phyloP scores from a whole-genome alignment of 441 rosid species.

The Adansonia madagascariensis region DNA sequence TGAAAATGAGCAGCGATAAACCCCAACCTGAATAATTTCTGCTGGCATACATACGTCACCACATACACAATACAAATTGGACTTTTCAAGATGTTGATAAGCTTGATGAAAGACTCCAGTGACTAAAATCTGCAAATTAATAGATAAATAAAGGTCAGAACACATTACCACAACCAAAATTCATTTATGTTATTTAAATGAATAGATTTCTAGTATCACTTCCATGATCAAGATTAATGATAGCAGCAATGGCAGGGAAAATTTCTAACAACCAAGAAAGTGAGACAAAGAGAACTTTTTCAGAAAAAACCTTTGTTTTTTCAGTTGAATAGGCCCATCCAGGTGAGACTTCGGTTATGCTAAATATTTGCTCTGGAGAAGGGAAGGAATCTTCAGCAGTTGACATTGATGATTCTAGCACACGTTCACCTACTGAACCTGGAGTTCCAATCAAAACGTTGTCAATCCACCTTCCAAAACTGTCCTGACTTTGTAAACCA shows the following conservation, averaged over 20 bases:
- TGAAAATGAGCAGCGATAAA: constrained; percentile 74
- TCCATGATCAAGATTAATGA: neutral
- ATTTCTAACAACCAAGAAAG: neutral
- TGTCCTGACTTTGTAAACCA: constrained; percentile 79
- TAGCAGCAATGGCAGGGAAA: neutral
- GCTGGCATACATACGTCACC: constrained; percentile 70
- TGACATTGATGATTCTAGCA: constrained; percentile 52
- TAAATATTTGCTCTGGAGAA: constrained; percentile 62
- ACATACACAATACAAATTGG: constrained; percentile 72
- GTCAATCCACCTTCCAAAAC: constrained; percentile 91
- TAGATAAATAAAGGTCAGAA: constrained; percentile 27
- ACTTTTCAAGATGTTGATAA: constrained; percentile 56
- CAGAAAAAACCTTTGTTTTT: constrained; percentile 71
- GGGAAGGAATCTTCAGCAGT: constrained; percentile 50
- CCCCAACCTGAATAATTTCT: constrained; percentile 79
- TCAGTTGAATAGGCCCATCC: constrained; percentile 81
- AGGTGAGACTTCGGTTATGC: constrained; percentile 84
- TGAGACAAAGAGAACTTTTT: neutral
- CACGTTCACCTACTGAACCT: constrained; percentile 55
- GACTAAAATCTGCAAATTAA: constrained; percentile 73
- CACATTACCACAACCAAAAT: neutral
- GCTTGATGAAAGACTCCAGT: constrained; percentile 78
- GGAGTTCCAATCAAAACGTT: constrained; percentile 58
- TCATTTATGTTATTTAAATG: neutral
- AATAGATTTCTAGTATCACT: constrained; percentile 3